These are phyloP conservation scores for Candida sakaeoensis DNA, from an alignment of 805 yeast genomes.

Conservation along the genomic window DNA sequence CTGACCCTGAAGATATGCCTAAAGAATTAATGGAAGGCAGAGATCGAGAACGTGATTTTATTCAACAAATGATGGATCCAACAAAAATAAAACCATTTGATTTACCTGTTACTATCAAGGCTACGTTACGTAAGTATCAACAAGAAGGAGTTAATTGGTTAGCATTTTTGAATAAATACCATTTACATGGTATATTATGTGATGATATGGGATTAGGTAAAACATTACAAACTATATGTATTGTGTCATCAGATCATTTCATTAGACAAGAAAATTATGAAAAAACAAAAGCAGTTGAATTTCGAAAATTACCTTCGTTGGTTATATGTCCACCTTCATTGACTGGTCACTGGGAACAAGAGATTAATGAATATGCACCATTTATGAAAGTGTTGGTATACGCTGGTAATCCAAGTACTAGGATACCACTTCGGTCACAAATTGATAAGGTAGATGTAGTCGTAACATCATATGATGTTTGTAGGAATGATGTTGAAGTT, in stretches of 20 bases:
- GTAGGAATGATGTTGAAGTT: slow-evolving; percentile 80
- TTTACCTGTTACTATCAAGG: slow-evolving; percentile 87
- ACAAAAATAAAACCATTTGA: slow-evolving; percentile 82
- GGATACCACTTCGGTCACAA: slow-evolving; percentile 53
- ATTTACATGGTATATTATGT: slow-evolving; percentile 94
- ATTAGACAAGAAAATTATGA: slow-evolving; percentile 68
- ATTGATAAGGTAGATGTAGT: slow-evolving; percentile 71
- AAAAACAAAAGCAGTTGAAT: slow-evolving; percentile 58
- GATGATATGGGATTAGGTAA: slow-evolving; percentile 99
- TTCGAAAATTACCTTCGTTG: slow-evolving; percentile 74
- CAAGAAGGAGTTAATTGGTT: slow-evolving; percentile 99
- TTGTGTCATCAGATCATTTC: slow-evolving; percentile 93
- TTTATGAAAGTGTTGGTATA: slow-evolving; percentile 77
- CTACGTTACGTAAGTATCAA: slow-evolving; percentile 90
- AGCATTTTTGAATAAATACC: slow-evolving; percentile 90
- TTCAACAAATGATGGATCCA: slow-evolving; percentile 97
- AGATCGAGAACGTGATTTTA: slow-evolving; percentile 89
- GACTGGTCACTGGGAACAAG: slow-evolving; percentile 99
- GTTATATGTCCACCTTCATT: slow-evolving; percentile 95
- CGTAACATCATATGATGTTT: slow-evolving; percentile 94
- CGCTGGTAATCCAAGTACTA: slow-evolving; percentile 84
- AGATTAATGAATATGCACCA: slow-evolving; percentile 84
- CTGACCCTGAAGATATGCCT: slow-evolving; percentile 92
- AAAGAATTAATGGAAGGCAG: slow-evolving; percentile 78
- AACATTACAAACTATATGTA: slow-evolving; percentile 94